These are phyloP conservation scores for Citrus cavaleriei DNA, from an alignment of 345 rosid genomes.

Conservation along the genomic window DNA sequence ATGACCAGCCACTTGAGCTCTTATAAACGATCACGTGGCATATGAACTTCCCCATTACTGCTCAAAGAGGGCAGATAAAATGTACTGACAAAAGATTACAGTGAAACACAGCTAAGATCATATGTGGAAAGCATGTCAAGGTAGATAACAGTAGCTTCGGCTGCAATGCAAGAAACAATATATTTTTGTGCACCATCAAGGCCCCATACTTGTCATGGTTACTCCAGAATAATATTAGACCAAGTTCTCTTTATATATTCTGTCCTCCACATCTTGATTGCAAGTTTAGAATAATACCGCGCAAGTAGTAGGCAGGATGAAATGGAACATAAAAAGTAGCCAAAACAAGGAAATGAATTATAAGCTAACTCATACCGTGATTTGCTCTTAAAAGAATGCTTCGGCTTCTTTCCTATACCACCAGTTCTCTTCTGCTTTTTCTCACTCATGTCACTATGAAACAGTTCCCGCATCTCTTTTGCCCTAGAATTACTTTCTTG, in stretches of 20 bases:
- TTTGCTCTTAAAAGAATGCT: constrained; percentile 88
- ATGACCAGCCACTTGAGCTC: not conserved
- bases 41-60: not conserved
- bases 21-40: not conserved
- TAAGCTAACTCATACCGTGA: constrained; percentile 52
- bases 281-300: not conserved
- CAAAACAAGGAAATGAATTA: not conserved
- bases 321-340: not conserved
- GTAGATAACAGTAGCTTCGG: not conserved
- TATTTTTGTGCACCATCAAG: not conserved
- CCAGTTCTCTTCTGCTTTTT: constrained; percentile 50
- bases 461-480: constrained; percentile 78
- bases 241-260: not conserved
- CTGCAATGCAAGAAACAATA: not conserved
- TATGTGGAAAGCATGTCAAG: not conserved
- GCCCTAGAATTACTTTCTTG: constrained; percentile 52
- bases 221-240: not conserved
- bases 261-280: not conserved
- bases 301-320: not conserved
- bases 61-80: not conserved
- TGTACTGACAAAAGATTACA: not conserved
- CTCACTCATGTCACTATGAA: constrained; percentile 83
- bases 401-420: constrained; percentile 43
- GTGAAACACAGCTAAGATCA: not conserved
- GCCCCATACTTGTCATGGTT: not conserved